These are phyloP conservation scores for Boletus speciosus DNA, from an alignment of 768 basidiomycete species.

Conservation along the genomic window DNA sequence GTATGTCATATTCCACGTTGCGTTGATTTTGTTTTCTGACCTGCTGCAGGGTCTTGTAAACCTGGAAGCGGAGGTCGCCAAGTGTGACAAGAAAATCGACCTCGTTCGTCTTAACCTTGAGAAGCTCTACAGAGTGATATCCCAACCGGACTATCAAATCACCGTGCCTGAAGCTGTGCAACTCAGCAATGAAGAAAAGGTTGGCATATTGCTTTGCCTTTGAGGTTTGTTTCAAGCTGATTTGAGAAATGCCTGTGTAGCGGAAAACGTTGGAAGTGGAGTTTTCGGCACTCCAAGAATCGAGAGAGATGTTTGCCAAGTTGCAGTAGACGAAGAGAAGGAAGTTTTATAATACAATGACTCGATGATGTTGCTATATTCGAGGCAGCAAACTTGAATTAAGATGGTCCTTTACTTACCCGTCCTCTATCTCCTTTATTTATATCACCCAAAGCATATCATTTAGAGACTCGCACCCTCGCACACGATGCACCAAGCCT, in stretches of 20 bases:
- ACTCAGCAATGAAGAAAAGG: conserved; percentile 77
- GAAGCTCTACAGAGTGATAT: conserved; percentile 72
- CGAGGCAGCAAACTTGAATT: not conserved
- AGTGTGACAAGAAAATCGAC: conserved; percentile 87
- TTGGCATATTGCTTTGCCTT: conserved; percentile 22
- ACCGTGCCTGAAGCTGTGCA: conserved; percentile 81
- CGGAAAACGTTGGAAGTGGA: conserved; percentile 64
- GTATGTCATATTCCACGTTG: conserved; percentile 39
- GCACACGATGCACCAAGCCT: not conserved
- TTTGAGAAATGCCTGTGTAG: not conserved
- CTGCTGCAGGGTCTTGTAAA: conserved; percentile 78
- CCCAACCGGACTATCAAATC: conserved; percentile 71
- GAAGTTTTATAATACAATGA: not conserved
- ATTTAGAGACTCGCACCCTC: not conserved
- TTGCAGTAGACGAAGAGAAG: conserved; percentile 41
- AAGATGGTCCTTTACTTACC: not conserved
- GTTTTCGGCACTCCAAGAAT: conserved; percentile 64
- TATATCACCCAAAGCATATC: not conserved
- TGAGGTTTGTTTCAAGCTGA: not conserved
- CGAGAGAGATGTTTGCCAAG: conserved; percentile 72
- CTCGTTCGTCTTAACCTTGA: conserved; percentile 64
- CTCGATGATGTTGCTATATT: not conserved
- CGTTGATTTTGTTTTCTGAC: not conserved
- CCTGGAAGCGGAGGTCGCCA: conserved; percentile 80
- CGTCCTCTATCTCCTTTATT: not conserved